These are phyloP conservation scores for Verticillium albo-atrum DNA, from an alignment of 2,329 filamentous ascomycete genomes.

Conservation along the genomic window DNA sequence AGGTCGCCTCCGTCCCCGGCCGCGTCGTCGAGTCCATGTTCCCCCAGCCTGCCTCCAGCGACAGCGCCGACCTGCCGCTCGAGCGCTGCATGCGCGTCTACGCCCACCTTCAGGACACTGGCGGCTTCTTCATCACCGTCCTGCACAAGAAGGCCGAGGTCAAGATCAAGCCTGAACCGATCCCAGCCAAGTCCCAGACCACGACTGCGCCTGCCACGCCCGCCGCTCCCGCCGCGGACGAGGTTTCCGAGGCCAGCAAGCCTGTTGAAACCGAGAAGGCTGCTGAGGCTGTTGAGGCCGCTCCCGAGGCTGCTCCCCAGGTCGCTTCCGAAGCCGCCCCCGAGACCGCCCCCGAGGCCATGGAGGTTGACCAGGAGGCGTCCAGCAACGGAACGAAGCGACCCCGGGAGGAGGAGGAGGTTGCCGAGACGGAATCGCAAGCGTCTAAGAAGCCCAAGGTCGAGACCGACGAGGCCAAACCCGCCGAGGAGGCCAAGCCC, in stretches of 20 bases:
- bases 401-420: constrained; percentile 22
- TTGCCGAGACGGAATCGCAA: constrained; percentile 24
- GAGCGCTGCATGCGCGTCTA: constrained; percentile 93
- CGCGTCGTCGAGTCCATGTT: constrained; percentile 83
- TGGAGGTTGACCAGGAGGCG: constrained; percentile 9
- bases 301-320: constrained; percentile 9
- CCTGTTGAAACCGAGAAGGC: neutral
- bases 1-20: constrained; percentile 46
- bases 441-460: constrained; percentile 36
- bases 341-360: constrained; percentile 7
- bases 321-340: neutral
- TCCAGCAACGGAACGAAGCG: constrained; percentile 25
- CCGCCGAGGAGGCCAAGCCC: constrained; percentile 12
- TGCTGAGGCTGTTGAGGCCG: neutral
- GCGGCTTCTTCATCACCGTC: constrained; percentile 95
- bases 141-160: constrained; percentile 89
- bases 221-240: neutral
- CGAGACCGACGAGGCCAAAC: constrained; percentile 23
- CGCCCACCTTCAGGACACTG: constrained; percentile 92
- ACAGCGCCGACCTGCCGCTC: constrained; percentile 65
- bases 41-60: constrained; percentile 49
- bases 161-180: constrained; percentile 55
- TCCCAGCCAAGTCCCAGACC: constrained; percentile 47
- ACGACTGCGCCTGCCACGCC: constrained; percentile 8
- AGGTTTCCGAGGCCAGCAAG: neutral